Evolutionary conservation across 2,329 filamentous ascomycete genomes (phyloP).

Genomic region (Basipetospora chlamydospora): DNA sequence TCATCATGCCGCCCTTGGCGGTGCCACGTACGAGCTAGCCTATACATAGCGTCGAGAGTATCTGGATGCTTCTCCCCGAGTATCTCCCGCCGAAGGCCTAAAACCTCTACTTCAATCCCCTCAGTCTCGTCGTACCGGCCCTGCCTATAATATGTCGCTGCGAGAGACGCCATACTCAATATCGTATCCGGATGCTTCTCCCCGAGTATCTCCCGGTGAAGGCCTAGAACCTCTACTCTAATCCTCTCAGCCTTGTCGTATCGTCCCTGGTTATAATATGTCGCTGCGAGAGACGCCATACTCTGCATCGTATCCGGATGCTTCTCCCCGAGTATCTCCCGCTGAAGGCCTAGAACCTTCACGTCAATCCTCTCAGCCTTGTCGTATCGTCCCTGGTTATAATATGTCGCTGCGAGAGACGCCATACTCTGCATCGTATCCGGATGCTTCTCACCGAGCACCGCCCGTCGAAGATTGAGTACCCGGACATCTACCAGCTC

Average conservation of each 20-base stretch:
- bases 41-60: not conserved
- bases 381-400: constrained; percentile 6
- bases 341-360: constrained; percentile 8
- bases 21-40: not conserved
- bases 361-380: constrained; percentile 5
- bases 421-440: not conserved
- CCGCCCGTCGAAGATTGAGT: constrained; percentile 8
- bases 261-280: not conserved
- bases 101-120: not conserved
- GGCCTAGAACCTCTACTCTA: not conserved
- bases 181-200: constrained; percentile 6
- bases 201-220: not conserved
- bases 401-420: not conserved
- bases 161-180: constrained; percentile 1
- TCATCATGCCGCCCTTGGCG: not conserved
- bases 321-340: constrained; percentile 10
- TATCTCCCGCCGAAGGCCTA: not conserved
- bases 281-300: not conserved
- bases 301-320: constrained; percentile 7
- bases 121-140: constrained; percentile 11
- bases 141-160: constrained; percentile 9
- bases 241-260: not conserved
- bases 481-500: constrained; percentile 11
- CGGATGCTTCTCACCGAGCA: constrained; percentile 9
- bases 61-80: not conserved